These are phyloP conservation scores for Colletotrichum orbiculare DNA, from an alignment of 2,329 filamentous ascomycete genomes.

Conservation along the genomic window DNA sequence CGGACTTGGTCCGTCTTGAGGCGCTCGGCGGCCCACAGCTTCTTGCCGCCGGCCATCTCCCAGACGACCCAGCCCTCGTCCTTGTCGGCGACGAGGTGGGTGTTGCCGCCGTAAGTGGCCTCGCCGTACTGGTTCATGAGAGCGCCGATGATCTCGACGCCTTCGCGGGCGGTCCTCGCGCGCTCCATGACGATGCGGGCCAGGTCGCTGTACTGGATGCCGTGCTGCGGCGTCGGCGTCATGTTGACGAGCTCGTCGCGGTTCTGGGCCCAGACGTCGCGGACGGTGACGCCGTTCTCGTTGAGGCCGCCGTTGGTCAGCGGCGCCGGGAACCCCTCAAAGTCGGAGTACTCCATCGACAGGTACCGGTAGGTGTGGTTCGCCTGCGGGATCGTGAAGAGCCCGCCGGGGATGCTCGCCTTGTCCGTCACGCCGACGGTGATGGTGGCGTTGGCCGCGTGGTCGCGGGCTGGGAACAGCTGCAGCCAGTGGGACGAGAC, in stretches of 20 bases:
- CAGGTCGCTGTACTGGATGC: conserved; percentile 54
- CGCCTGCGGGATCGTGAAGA: conserved; percentile 42
- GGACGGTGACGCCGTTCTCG: conserved; percentile 52
- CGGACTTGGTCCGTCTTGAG: conserved; percentile 40
- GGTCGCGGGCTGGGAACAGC: conserved; percentile 53
- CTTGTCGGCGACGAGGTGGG: conserved; percentile 52
- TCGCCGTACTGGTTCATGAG: conserved; percentile 53
- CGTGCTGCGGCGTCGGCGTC: conserved; percentile 53
- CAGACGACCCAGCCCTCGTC: conserved; percentile 45
- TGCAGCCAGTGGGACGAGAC: conserved; percentile 60
- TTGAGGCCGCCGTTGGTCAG: conserved; percentile 57
- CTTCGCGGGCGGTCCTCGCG: conserved; percentile 52
- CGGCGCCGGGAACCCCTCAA: conserved; percentile 54
- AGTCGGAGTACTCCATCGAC: conserved; percentile 49
- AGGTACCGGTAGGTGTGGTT: conserved; percentile 42
- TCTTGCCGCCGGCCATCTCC: conserved; percentile 43
- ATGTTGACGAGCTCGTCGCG: conserved; percentile 51
- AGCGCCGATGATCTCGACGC: conserved; percentile 54
- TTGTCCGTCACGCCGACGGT: conserved; percentile 54
- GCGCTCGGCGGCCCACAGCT: conserved; percentile 43
- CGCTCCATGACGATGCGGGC: conserved; percentile 53
- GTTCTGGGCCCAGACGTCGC: conserved; percentile 54
- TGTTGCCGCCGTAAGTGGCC: conserved; percentile 55
- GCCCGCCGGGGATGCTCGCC: conserved; percentile 48
- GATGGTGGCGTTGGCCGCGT: conserved; percentile 53